These are phyloP conservation scores for Colletotrichum tanaceti DNA, from an alignment of 2,329 filamentous ascomycete species.

Conservation along the genomic window DNA sequence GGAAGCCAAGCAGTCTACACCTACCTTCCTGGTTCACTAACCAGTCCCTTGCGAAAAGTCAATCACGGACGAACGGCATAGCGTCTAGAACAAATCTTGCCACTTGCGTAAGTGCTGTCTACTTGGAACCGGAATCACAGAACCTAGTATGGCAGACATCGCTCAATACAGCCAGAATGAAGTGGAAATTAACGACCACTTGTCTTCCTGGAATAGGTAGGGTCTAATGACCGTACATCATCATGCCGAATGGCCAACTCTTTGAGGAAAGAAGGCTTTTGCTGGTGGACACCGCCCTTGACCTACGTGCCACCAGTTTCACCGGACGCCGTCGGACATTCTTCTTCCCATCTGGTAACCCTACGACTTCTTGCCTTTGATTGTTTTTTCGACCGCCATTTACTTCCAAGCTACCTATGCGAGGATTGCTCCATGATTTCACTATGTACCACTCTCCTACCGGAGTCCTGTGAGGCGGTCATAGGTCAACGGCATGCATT, in stretches of 20 bases:
- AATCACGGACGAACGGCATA: not conserved
- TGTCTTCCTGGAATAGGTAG: no score
- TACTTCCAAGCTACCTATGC: not conserved
- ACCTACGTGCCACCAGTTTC: no score
- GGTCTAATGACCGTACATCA: not conserved
- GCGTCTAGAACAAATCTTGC: not conserved
- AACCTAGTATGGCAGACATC: no score
- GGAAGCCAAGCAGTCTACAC: conserved; percentile 29
- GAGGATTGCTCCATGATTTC: not conserved
- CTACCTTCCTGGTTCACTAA: conserved; percentile 11
- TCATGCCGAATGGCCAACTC: no score
- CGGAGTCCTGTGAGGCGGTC: not conserved
- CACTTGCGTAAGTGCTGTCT: not conserved
- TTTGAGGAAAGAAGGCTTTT: not conserved
- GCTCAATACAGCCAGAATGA: not conserved
- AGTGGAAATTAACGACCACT: not conserved
- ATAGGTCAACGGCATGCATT: not conserved
- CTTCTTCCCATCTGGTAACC: not conserved
- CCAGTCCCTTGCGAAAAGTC: conserved; percentile 13
- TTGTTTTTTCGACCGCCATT: not conserved
- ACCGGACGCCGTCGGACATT: not conserved
- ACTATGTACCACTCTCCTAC: not conserved
- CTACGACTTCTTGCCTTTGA: not conserved
- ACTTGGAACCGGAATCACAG: not conserved
- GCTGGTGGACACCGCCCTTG: not conserved